Conservation (phyloP, 2,329 filamentous ascomycete genomes). For the Beauveria brongniartii region DNA sequence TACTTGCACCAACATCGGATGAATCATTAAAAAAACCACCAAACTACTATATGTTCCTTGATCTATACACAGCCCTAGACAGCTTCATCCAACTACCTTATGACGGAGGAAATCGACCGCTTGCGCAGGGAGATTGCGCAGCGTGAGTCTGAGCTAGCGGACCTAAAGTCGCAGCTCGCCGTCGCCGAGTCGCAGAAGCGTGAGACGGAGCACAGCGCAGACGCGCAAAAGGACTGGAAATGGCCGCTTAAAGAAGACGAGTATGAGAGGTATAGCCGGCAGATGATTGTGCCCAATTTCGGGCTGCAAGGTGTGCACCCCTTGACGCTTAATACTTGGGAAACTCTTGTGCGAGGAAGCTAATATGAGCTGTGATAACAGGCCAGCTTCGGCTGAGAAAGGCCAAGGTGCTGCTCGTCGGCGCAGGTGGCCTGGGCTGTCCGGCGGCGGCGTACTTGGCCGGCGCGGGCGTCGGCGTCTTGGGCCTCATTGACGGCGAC, state of each 20-base stretch:
- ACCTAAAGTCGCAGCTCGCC: conserved; percentile 37
- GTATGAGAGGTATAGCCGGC: conserved; percentile 80
- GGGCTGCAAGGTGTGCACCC: conserved; percentile 63
- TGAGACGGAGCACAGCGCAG: conserved; percentile 1
- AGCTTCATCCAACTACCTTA: neutral
- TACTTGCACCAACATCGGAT: neutral
- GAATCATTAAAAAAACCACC: neutral
- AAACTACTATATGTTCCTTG: neutral
- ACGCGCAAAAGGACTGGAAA: conserved; percentile 26
- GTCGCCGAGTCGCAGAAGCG: conserved; percentile 26
- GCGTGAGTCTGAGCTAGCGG: conserved; percentile 39
- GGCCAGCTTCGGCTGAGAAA: conserved; percentile 68
- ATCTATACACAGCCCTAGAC: neutral
- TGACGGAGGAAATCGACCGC: conserved; percentile 21
- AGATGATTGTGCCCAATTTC: conserved; percentile 79
- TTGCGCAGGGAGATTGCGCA: conserved; percentile 40
- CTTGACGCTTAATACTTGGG: too few relatives aligned
- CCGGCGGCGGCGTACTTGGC: conserved; percentile 90
- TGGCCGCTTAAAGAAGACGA: conserved; percentile 69
- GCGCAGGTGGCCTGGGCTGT: conserved; percentile 83
- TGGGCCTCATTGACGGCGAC: conserved; percentile 85
- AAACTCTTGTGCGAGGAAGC: neutral
- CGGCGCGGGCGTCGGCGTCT: conserved; percentile 73
- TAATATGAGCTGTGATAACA: conserved; percentile 23
- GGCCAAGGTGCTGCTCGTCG: conserved; percentile 70